Base-by-base conservation (phyloP, 2,329 filamentous ascomycete species). In the Amesomyces nigricolor region DNA sequence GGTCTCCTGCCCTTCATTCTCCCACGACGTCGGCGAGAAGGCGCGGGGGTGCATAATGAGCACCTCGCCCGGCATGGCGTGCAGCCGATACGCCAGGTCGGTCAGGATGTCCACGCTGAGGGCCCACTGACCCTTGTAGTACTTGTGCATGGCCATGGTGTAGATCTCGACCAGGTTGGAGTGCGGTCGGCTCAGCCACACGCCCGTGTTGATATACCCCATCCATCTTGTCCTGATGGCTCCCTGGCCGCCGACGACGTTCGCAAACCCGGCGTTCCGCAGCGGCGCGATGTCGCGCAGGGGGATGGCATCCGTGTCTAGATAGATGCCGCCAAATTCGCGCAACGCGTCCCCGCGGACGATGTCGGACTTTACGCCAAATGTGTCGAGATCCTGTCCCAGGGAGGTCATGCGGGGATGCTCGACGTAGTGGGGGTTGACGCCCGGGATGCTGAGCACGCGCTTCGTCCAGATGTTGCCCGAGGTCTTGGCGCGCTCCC, bases 261-360 rank as follows among this genome's bases (percentile, higher is more conserved):
- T 62, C 14, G 54, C 58, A 55, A 67, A 69, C 1, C 63, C 65
- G 2, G 58, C 47, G 9, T 50, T 26, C 10, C 63, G 61, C 3
- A 67, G 58, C 4, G 54, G 54, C 9, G 48, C 46, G 17, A 67
- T 32, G 8, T 64, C 58, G 10, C 62, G 64, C 1, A 68, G 56
- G 2, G 64, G 58, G 3, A 67, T 49, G 2, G 62, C 64, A 47
- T 68, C 67, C n/a, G 54, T 57, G 58, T 68, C 67, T 4, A 68
- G 54, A 52, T 69, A 69, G 8, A 67, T 43, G 5, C 67, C 66
- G 38, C 67, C 67, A 26, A 60, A 59, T 3, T 58, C 17, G 5
- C 56, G 53, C 13, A 69, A 51, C 10, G 61, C 61, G 8, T 60
- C 51, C n/a, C 66, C 54, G 16, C 67, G 66, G 3, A 67, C 22